Conservation (phyloP, 805 yeast genomes). For the Suhomyces sp. region DNA sequence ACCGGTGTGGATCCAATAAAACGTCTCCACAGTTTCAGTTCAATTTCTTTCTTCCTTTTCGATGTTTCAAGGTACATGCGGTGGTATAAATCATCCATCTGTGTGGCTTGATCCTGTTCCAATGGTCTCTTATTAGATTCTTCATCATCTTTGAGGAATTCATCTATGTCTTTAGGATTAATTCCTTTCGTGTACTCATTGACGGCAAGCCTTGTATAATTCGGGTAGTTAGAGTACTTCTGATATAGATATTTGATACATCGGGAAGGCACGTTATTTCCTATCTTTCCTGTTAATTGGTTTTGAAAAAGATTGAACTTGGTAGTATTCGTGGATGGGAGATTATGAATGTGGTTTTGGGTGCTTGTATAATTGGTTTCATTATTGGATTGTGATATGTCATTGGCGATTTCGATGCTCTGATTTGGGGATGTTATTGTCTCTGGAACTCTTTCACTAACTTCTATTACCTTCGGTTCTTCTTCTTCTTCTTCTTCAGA, state of each 20-base stretch:
- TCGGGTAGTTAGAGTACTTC: slow-evolving; percentile 13
- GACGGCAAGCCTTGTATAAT: slow-evolving; percentile 10
- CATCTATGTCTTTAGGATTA: slow-evolving; percentile 4
- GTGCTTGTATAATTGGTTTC: no score
- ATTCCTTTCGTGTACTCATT: slow-evolving; percentile 11
- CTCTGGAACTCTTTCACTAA: no score
- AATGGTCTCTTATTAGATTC: slow-evolving; percentile 3
- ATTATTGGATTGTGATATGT: no score
- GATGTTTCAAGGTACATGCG: slow-evolving; percentile 14
- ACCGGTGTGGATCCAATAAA: slow-evolving; percentile 62
- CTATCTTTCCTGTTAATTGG: slow-evolving; percentile 15
- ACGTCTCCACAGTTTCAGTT: slow-evolving; percentile 28
- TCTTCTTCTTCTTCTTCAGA: slow-evolving; percentile 6
- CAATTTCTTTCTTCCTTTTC: slow-evolving; percentile 11
- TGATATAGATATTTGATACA: slow-evolving; percentile 12
- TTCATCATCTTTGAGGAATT: slow-evolving; percentile 1
- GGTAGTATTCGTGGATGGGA: no score
- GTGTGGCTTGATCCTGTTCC: slow-evolving; percentile 5
- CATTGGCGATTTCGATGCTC: no score
- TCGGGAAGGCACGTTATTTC: slow-evolving; percentile 10
- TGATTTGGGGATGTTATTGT: no score
- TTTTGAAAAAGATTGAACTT: slow-evolving; percentile 13
- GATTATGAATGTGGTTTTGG: no score
- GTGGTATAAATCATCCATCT: slow-evolving; percentile 10
- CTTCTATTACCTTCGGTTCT: no score